These are phyloP conservation scores for Hymenoscyphus fraxineus DNA, from an alignment of 2,329 filamentous ascomycete genomes.

Conservation along the genomic window DNA sequence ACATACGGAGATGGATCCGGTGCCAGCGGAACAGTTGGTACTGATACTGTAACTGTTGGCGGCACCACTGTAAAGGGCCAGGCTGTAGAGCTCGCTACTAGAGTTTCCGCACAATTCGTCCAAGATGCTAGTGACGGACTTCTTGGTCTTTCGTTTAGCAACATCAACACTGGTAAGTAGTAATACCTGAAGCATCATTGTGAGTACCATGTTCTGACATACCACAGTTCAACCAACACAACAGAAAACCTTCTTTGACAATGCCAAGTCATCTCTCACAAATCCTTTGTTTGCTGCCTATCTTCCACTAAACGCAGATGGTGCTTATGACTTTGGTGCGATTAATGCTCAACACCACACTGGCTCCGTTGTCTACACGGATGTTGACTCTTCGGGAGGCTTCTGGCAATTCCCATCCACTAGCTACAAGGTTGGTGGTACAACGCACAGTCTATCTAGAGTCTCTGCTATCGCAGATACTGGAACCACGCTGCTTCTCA, in stretches of 20 bases:
- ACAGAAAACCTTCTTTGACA: conserved; percentile 35
- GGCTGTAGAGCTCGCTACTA: conserved; percentile 33
- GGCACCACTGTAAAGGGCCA: conserved; percentile 32
- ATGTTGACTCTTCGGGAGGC: conserved; percentile 38
- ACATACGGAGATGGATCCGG: conserved; percentile 37
- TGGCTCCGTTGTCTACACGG: conserved; percentile 47
- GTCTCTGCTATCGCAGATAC: conserved; percentile 38
- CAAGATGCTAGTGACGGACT: conserved; percentile 49
- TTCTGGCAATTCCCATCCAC: conserved; percentile 41
- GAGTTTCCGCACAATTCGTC: conserved; percentile 33
- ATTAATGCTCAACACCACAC: conserved; percentile 50
- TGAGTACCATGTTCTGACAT: background rate
- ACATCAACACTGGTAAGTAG: conserved; percentile 31
- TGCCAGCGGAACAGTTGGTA: conserved; percentile 33
- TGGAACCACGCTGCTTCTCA: conserved; percentile 40
- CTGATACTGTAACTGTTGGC: conserved; percentile 35
- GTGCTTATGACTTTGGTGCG: conserved; percentile 54
- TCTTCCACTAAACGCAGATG: conserved; percentile 44
- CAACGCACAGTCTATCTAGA: conserved; percentile 42
- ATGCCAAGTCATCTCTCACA: conserved; percentile 26
- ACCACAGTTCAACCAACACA: conserved; percentile 23
- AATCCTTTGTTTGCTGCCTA: conserved; percentile 52
- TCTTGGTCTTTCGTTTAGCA: conserved; percentile 51
- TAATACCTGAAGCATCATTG: background rate
- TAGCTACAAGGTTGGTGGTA: conserved; percentile 42